phyloP scores from a whole-genome alignment of 495 filamentous ascomycete species.

The Cercophora samala region DNA sequence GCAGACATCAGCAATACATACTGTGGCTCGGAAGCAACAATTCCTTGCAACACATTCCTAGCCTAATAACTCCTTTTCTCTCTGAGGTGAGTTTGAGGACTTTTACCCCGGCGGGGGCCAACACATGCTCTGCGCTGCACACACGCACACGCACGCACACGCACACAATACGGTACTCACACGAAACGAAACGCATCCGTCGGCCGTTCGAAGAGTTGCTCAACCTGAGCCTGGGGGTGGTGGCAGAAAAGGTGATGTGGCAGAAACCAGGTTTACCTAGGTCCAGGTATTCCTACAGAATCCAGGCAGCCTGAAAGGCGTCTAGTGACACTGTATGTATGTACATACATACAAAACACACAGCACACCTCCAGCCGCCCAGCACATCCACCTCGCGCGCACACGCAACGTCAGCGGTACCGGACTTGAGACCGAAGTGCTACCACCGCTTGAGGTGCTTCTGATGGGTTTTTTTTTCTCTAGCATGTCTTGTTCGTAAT shows the following conservation, averaged over 20 bases:
- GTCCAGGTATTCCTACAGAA: not conserved
- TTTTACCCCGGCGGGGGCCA: not conserved
- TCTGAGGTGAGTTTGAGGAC: not conserved
- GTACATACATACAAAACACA: not conserved
- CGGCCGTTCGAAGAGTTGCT: too few relatives aligned
- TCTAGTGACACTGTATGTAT: not conserved
- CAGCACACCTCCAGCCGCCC: not conserved
- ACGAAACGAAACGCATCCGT: too few relatives aligned
- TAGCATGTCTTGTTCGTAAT: not conserved
- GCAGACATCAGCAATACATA: not conserved
- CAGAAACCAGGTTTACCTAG: not conserved
- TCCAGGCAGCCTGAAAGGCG: not conserved
- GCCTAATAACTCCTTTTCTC: conserved; percentile 14
- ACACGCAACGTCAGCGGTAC: not conserved
- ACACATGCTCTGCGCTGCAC: not conserved
- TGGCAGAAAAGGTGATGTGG: not conserved
- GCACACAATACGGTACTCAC: too few relatives aligned
- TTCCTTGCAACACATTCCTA: conserved; percentile 23
- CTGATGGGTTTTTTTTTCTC: not conserved
- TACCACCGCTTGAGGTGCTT: not conserved
- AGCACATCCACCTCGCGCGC: not conserved
- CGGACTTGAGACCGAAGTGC: conserved; percentile 5
- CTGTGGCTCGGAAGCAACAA: conserved; percentile 23
- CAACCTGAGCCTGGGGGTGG: not conserved
- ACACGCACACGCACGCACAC: not conserved